phyloP scores from a whole-genome alignment of 2,329 filamentous ascomycete genomes.

The Botrytis fragariae region DNA sequence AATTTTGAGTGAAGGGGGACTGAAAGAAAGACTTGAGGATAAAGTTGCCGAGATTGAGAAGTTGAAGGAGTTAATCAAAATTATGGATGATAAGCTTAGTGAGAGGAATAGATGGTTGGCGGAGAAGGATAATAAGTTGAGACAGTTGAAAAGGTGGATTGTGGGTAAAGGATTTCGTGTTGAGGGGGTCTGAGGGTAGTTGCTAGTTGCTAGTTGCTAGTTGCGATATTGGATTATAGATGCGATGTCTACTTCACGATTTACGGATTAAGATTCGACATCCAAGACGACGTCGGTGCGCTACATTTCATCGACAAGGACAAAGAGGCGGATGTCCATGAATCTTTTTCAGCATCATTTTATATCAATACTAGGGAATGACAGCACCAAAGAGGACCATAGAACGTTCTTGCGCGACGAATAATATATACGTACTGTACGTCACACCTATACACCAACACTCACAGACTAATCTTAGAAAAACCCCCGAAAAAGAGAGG shows the following conservation, averaged over 20 bases:
- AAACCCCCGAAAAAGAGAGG: neutral
- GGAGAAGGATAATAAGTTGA: slow-evolving; percentile 5
- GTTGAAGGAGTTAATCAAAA: neutral
- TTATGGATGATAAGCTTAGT: neutral
- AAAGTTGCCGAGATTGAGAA: neutral
- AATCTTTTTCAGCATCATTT: neutral
- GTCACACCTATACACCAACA: neutral
- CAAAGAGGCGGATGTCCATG: neutral
- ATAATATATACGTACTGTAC: neutral
- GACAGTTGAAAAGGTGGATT: slow-evolving; percentile 6
- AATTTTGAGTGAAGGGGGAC: neutral
- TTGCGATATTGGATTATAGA: neutral
- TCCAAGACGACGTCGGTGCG: neutral
- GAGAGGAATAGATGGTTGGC: neutral
- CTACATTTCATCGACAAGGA: neutral
- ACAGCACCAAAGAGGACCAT: no score
- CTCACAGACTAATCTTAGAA: neutral
- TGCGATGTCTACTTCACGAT: neutral
- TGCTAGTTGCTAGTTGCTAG: no score
- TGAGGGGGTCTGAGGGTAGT: neutral
- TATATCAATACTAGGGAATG: neutral
- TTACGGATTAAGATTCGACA: neutral
- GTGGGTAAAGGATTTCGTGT: neutral
- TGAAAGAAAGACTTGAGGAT: slow-evolving; percentile 5
- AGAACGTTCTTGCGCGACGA: neutral